Percentiles rank a stretch among this genome's conserved stretches.
Evolutionary conservation across 2,329 filamentous ascomycete genomes (phyloP).

Genomic region (Aspergillus proliferans): DNA sequence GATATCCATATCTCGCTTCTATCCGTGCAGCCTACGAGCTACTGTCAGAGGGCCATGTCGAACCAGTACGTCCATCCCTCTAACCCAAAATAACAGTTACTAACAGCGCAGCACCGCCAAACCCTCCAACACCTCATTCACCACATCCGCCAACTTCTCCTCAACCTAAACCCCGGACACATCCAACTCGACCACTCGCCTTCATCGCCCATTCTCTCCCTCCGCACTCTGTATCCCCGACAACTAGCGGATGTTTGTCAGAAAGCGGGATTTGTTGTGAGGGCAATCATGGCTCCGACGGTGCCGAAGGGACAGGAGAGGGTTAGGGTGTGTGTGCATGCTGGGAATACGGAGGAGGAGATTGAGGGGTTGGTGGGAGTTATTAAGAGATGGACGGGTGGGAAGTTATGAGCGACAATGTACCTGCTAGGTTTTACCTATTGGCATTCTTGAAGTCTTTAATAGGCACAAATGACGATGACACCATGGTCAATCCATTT

Average conservation of each 20-base stretch:
- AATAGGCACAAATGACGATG: too few species aligned
- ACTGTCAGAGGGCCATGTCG: slow-evolving; percentile 46
- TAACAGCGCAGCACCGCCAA: slow-evolving; percentile 28
- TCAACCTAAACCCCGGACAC: slow-evolving; percentile 27
- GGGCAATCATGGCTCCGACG: slow-evolving; percentile 63
- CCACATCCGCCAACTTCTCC: slow-evolving; percentile 42
- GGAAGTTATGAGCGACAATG: neutral
- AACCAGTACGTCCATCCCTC: slow-evolving; percentile 30
- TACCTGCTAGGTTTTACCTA: too few species aligned
- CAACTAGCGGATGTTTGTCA: slow-evolving; percentile 57
- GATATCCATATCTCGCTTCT: slow-evolving; percentile 54
- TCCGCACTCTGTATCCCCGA: slow-evolving; percentile 54
- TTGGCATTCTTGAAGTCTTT: too few species aligned
- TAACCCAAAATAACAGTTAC: neutral
- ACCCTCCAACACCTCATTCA: slow-evolving; percentile 44
- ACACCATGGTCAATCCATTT: neutral
- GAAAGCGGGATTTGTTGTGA: slow-evolving; percentile 51
- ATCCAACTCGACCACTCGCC: slow-evolving; percentile 40
- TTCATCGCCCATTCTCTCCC: slow-evolving; percentile 58
- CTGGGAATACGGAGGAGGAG: slow-evolving; percentile 55
- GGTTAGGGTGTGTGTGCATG: slow-evolving; percentile 62
- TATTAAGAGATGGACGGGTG: slow-evolving; percentile 46
- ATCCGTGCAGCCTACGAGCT: slow-evolving; percentile 55
- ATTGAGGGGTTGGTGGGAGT: slow-evolving; percentile 48
- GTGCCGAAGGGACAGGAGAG: slow-evolving; percentile 59